Evolutionary conservation across 768 basidiomycete genomes (phyloP), one percentile per base, ranked within the genome.

Genomic region (Sutorius australiensis): DNA sequence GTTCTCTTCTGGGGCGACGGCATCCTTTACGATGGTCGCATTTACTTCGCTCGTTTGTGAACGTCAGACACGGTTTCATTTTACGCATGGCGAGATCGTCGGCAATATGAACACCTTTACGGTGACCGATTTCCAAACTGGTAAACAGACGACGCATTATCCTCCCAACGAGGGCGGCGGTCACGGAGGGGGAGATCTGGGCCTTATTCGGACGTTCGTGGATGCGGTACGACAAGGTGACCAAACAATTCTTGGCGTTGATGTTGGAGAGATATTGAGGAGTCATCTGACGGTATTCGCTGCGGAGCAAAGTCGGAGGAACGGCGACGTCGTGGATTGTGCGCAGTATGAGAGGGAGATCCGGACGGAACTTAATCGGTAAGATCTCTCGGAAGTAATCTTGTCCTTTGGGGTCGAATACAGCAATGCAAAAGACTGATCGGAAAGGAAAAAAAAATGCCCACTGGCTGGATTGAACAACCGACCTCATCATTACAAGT

Each of bases 11-110:
- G 90, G 91, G 14, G 77, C 81, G 28, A 94, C 92, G 0, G 89
- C 80, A 12, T 89, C 89, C 0, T 89, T 95, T 67, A 93, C 92
- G 17, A 92, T 95, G 90, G 80, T 91, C 44, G 92, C 92, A 12
- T 89, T 83, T 64, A 89, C 89, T 0, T 78, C 80, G n/a, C 73
- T 79, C 39, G 80, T 92, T 41, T 93, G 92, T 67, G 77, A 88
- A 32, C 85, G 92, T n/a, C 84, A 90, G 62, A 86, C 88, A 5
- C 80, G 89, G 13, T 73, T 93, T 64, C 91, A 94, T 66, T 94
- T 94, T 61, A 84, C 86, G 3, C 80, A 89, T 52, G 92, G 92
- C 5, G 92, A 94, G 71, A 84, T 95, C 47, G 77, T 93, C n/a
- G 92, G 92, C 27, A 81, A 95, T 67, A 91, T 91, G 89, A 69